These are phyloP conservation scores for Podaxis sp. DNA, from an alignment of 768 basidiomycete genomes.

Conservation along the genomic window DNA sequence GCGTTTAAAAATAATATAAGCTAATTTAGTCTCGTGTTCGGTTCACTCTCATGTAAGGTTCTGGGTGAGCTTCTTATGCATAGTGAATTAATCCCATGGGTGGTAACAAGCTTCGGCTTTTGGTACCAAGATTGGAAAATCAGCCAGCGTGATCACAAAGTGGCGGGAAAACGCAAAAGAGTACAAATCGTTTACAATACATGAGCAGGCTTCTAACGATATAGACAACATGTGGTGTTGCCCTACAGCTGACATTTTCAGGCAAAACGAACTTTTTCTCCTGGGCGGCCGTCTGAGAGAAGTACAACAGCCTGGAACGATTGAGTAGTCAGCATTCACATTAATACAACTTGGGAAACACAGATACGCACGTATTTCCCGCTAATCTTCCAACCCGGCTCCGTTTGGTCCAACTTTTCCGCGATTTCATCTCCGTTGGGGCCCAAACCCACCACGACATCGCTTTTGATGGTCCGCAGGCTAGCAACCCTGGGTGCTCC, in stretches of 20 bases:
- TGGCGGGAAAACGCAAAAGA: neutral
- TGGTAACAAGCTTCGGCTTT: neutral
- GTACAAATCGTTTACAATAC: neutral
- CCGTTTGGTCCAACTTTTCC: slow-evolving; percentile 76
- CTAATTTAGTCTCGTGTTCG: neutral
- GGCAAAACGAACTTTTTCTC: slow-evolving; percentile 82
- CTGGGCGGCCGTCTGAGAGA: slow-evolving; percentile 84
- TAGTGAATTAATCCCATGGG: neutral
- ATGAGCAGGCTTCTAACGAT: neutral
- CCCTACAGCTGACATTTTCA: slow-evolving; percentile 11
- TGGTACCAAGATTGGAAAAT: neutral
- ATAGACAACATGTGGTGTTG: neutral
- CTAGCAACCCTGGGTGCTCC: slow-evolving; percentile 88
- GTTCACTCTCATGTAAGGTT: neutral
- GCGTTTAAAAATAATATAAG: neutral
- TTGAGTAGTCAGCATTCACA: neutral
- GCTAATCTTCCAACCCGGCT: slow-evolving; percentile 96
- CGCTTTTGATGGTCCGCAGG: slow-evolving; percentile 90
- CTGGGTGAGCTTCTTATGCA: neutral
- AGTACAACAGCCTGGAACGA: slow-evolving; percentile 74
- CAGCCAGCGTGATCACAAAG: neutral
- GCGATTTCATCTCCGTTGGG: slow-evolving; percentile 65
- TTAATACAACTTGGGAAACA: neutral
- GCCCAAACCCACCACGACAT: slow-evolving; percentile 89
- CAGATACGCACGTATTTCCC: slow-evolving; percentile 81